Base-by-base conservation (phyloP, 208 protist species). In the Leishmania guyanensis region DNA sequence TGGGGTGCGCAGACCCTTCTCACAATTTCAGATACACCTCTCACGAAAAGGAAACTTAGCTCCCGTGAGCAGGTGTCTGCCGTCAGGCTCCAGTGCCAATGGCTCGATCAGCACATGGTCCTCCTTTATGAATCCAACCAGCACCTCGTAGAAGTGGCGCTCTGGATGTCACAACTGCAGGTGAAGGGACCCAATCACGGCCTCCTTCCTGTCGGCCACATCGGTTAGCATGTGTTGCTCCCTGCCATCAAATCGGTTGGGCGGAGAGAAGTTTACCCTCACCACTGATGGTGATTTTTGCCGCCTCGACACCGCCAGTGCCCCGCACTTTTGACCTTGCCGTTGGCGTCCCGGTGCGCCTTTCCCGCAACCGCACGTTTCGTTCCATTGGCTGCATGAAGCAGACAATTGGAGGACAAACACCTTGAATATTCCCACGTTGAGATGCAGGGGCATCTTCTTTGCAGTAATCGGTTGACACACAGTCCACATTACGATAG, bases 361-460 rank as follows among this genome's bases (percentile, higher is more conserved):
- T 46, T 9, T 74, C 20, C 36, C 84, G 53, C 46, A 89, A 58
- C 39, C 62, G 16, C 5, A 84, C 36, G 33, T 53, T 39, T 80
- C 81, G 36, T 91, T 58, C 17, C 78, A 79, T 48, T 85, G 36
- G 53, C 88, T 74, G 14, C 89, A 79, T 70, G 88, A 65, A 1
- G 56, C 71, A 5, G 84, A 78, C n/a, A 90, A 76, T 29, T 86
- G 78, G 26, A 83, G 29, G 0, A 60, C 62, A 3, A 88, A 70
- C 58, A 82, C 74, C 54, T 89, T 89, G 43, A 91, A 77, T 36
- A 78, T 83, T n/a, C 88, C 79, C 53, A 90, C 36, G 60, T 17
- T 29, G 60, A 2, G n/a, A n/a, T 10, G 20, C 16, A 93, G 62
- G 17, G 88, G 29, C 8, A 39, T 5, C 53, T 89, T 86, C 65